Percentiles rank a stretch among this genome's conserved stretches.
Evolutionary conservation across 2,329 filamentous ascomycete species (phyloP).

Genomic region (Aureobasidium sp.): DNA sequence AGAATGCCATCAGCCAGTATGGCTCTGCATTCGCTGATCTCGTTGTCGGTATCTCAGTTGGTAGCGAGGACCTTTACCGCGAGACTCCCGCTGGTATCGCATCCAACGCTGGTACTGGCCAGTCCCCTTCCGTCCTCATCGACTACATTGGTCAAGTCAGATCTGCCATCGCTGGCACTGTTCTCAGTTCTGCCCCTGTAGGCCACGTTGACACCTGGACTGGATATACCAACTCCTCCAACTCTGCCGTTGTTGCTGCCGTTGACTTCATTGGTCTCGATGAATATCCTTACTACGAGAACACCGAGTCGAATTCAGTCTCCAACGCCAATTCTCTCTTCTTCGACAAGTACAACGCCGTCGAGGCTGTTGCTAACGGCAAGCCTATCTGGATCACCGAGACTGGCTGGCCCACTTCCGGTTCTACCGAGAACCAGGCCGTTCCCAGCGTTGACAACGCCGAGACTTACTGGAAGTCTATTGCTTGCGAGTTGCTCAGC

Average conservation of each 20-base stretch:
- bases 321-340: slow-evolving; percentile 59
- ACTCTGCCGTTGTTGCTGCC: slow-evolving; percentile 60
- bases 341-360: slow-evolving; percentile 56
- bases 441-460: slow-evolving; percentile 62
- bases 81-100: slow-evolving; percentile 46
- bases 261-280: slow-evolving; percentile 78
- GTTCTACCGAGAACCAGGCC: slow-evolving; percentile 54
- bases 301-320: slow-evolving; percentile 59
- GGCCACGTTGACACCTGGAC: slow-evolving; percentile 86
- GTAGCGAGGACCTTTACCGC: slow-evolving; percentile 64
- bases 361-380: slow-evolving; percentile 50
- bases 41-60: slow-evolving; percentile 77
- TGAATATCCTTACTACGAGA: slow-evolving; percentile 69
- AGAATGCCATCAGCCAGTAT: slow-evolving; percentile 60
- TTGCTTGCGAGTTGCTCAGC: slow-evolving; percentile 64
- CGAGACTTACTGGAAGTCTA: slow-evolving; percentile 70
- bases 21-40: slow-evolving; percentile 57
- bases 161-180: slow-evolving; percentile 55
- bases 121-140: slow-evolving; percentile 54
- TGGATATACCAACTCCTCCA: slow-evolving; percentile 65
- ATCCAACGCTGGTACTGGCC: slow-evolving; percentile 54
- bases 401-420: slow-evolving; percentile 78
- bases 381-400: slow-evolving; percentile 83
- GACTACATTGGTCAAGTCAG: slow-evolving; percentile 65
- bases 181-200: slow-evolving; percentile 47